Evolutionary conservation across 2,329 filamentous ascomycete genomes (phyloP), one percentile per base, ranked within the genome.

Genomic region (Ophiostoma pallidulum): DNA sequence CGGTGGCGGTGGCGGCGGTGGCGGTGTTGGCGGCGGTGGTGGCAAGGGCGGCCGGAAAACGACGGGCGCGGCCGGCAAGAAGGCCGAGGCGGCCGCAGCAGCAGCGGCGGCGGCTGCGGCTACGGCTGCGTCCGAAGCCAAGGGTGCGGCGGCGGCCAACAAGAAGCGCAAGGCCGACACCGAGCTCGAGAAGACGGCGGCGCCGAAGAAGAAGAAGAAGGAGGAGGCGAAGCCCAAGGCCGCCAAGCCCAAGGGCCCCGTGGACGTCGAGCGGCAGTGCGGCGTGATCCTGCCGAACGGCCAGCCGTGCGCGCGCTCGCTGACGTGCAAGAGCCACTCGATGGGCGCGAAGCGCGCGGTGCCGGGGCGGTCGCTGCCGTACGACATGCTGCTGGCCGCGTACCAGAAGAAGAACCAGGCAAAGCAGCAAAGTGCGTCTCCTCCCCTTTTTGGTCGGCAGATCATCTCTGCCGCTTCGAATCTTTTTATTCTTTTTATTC

Each of bases 351-450:
- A 96, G 66, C 77, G 90, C 56, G 84, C 85, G 1, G 90, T 96
- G 3, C 84, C 87, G 5, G 90, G 90, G 1, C 76, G 90, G 52
- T 92, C 86, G 38, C 68, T 94, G 51, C 90, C 90, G 1, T 96
- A 96, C 60, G 89, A 95, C 64, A 92, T 94, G 83, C 71, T 96
- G 33, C 74, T 96, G 32, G 82, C 85, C 13, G 83, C 84, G 8
- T 92, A 92, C 60, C 86, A 92, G 64, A 96, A 97, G 75, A 97
- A 96, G 73, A 98, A 98, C 59, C 92, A 97, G 65, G 92, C 92
- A 19, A 94, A 95, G 61, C 87, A 95, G 69, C 92, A 97, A 66
- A 68, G 83, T 75, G 18, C 28, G 35, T 51, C 51, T 14, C 41
- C 28, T 13, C 24, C 24, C 24, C 24, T 10, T 10, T 28, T n/a